A percentile compares a stretch with the other conserved stretches of the same genome.
These are phyloP conservation scores for Pseudogymnoascus sp. DNA, from an alignment of 2,329 filamentous ascomycete genomes.

Conservation along the genomic window DNA sequence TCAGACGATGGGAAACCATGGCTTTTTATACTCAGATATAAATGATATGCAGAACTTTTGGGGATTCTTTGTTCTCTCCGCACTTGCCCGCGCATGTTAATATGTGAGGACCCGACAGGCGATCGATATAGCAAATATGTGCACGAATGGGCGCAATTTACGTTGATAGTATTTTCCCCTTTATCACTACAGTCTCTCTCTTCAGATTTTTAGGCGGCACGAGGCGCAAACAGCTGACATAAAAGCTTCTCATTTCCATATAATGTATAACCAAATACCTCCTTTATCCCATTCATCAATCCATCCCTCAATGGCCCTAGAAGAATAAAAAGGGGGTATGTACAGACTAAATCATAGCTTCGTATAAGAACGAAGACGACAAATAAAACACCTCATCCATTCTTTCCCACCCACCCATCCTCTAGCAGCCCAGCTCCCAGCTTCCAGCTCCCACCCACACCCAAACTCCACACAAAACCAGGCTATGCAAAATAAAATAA, in stretches of 20 bases:
- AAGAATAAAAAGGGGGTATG: slow-evolving; percentile 6
- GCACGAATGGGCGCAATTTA: background rate
- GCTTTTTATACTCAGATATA: background rate
- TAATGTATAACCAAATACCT: slow-evolving; percentile 9
- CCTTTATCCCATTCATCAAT: background rate
- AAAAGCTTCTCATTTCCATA: slow-evolving; percentile 7
- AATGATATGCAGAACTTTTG: background rate
- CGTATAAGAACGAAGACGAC: background rate
- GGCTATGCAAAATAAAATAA: slow-evolving; percentile 3
- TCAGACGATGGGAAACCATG: background rate
- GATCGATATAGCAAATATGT: background rate
- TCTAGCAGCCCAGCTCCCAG: background rate
- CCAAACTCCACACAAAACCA: slow-evolving; percentile 9
- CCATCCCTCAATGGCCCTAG: slow-evolving; percentile 2
- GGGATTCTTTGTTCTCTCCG: background rate
- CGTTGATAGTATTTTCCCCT: no score
- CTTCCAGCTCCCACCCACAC: slow-evolving; percentile 1
- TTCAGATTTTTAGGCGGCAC: no score
- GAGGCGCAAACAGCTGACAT: background rate
- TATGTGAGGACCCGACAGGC: background rate
- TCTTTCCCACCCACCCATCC: background rate
- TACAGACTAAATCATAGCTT: slow-evolving; percentile 7
- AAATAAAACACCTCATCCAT: slow-evolving; percentile 4
- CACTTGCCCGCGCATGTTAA: background rate
- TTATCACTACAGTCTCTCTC: no score